phyloP scores from a whole-genome alignment of 441 rosid species.

The Adansonia madagascariensis region DNA sequence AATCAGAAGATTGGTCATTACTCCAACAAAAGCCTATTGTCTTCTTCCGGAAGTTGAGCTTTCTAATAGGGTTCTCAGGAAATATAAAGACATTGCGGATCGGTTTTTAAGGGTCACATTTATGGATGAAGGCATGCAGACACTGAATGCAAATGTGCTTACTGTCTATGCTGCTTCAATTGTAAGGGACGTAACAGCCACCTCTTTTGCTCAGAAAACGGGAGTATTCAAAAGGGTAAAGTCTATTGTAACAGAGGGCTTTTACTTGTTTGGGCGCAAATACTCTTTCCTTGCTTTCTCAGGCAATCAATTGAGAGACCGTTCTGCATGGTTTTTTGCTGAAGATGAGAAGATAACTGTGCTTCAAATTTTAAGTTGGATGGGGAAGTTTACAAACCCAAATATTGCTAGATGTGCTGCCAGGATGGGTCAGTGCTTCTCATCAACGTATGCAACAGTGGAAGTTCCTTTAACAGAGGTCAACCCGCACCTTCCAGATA shows the following conservation, averaged over 20 bases:
- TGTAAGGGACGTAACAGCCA: conserved; percentile 57
- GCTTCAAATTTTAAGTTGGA: conserved; percentile 59
- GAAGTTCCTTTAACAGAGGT: conserved; percentile 62
- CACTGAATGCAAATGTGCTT: conserved; percentile 65
- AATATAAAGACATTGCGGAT: conserved; percentile 62
- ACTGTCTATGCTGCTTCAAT: conserved; percentile 70
- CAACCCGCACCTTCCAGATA: conserved; percentile 54
- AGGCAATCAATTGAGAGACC: conserved; percentile 89
- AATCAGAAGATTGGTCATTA: conserved; percentile 75
- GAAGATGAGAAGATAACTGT: conserved; percentile 59
- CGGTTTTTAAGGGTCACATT: conserved; percentile 85
- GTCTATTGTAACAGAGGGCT: conserved; percentile 67
- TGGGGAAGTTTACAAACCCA: conserved; percentile 69
- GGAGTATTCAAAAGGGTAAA: conserved; percentile 68
- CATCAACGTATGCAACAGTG: conserved; percentile 88
- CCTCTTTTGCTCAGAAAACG: conserved; percentile 66
- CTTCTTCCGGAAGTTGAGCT: conserved; percentile 90
- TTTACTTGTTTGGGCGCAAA: conserved; percentile 73
- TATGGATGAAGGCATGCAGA: conserved; percentile 88
- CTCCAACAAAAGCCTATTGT: conserved; percentile 91
- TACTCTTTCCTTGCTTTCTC: conserved; percentile 92
- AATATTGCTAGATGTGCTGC: conserved; percentile 93
- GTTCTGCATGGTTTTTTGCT: conserved; percentile 93
- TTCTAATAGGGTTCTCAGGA: conserved; percentile 86
- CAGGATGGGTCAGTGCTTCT: conserved; percentile 95